Evolutionary conservation across 2,329 filamentous ascomycete species (phyloP), one percentile per base, ranked within the genome.

Genomic region (Phialemoniopsis sp.): DNA sequence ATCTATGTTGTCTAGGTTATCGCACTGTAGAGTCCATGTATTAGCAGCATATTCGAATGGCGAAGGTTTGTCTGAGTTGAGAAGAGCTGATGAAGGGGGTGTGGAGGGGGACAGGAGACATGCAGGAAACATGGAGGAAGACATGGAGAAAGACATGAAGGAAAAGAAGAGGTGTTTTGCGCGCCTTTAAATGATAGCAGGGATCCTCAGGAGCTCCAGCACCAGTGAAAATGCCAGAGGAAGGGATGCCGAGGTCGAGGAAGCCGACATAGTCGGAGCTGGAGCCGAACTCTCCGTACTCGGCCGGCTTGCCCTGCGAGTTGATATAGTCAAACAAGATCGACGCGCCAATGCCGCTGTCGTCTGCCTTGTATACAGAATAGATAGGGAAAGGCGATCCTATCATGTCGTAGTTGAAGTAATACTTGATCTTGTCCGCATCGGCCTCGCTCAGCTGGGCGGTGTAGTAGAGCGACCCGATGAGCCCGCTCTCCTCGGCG

Each of bases 221-320:
- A 4, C 80, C 80, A 4, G 78, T 82, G 50, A 78, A 78, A 15
- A 83, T 62, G 8, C 77, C 77, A 8, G 70, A 78, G 31, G 57
- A 68, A 14, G 66, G 74, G 50, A 79, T 80, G 29, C 75, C 71
- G 18, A 70, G 62, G 30, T 73, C 63, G 28, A 76, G 63, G 63
- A 84, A 83, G 2, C 74, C 70, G 12, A 72, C 75, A 46, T 83
- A 82, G 51, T 84, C 80, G 10, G 68, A 46, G 35, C 78, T 71
- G 4, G 74, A 76, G 29, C 72, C 68, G 44, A 80, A 79, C 4
- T 64, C 64, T n/a, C 40, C 45, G 13, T 42, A 38, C 4, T 37
- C 19, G 1, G 58, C 53, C 13, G 58, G 43, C 13, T 64, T 51
- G 10, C 63, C 59, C 44, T 62, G 48, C 2, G 50, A 33, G 13